A percentile compares a stretch with the other conserved stretches of the same genome.
These are phyloP conservation scores for Globisporangium camurandrum DNA, from an alignment of 352 stramenopile species.

Conservation along the genomic window DNA sequence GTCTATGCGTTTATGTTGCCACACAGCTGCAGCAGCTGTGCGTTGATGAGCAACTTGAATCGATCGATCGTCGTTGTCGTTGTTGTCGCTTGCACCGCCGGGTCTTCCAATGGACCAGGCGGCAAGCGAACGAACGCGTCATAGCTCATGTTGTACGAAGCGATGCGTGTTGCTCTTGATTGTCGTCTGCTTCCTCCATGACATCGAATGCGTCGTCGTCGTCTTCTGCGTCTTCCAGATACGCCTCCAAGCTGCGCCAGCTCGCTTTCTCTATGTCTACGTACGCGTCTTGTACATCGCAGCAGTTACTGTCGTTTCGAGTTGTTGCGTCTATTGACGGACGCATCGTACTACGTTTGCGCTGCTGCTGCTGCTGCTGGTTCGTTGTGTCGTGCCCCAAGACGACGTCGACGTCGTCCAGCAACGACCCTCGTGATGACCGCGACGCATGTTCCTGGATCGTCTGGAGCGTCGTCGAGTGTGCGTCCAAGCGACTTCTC, in stretches of 20 bases:
- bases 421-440: constrained; percentile 12
- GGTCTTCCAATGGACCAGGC: constrained; percentile 12
- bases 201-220: constrained; percentile 8
- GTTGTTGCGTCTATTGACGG: too few species aligned
- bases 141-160: neutral
- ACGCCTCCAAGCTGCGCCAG: too few species aligned
- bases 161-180: neutral
- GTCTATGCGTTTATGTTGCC: neutral
- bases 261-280: too few species aligned
- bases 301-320: too few species aligned
- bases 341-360: constrained; percentile 16
- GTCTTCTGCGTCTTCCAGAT: too few species aligned
- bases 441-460: constrained; percentile 27
- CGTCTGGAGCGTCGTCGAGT: constrained; percentile 33
- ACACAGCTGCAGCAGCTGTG: too few species aligned
- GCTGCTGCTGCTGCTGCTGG: constrained; percentile 3
- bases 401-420: constrained; percentile 18
- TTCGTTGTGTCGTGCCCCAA: constrained; percentile 5
- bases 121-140: neutral
- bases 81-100: too few species aligned
- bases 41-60: too few species aligned
- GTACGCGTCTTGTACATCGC: neutral
- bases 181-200: neutral
- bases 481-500: constrained; percentile 21
- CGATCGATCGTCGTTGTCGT: too few species aligned